These are phyloP conservation scores for Exobasidium rhododendri DNA, from an alignment of 1,284 basidiomycete genomes.

Conservation along the genomic window DNA sequence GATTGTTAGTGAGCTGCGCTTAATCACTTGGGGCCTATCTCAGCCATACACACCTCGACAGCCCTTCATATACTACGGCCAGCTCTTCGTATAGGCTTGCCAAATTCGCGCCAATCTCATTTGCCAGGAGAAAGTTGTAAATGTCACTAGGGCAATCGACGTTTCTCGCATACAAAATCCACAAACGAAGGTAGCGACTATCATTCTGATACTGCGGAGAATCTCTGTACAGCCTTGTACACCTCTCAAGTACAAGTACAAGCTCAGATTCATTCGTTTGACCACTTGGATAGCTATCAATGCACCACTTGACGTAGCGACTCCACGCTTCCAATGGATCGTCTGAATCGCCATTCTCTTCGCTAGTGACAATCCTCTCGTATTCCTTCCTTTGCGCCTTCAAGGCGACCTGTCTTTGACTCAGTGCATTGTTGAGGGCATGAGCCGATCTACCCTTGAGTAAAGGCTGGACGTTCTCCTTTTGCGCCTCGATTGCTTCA, in stretches of 20 bases:
- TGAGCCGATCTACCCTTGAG: slow-evolving; percentile 61
- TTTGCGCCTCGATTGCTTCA: slow-evolving; percentile 59
- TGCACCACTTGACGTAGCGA: slow-evolving; percentile 67
- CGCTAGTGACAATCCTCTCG: slow-evolving; percentile 28
- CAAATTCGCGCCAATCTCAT: slow-evolving; percentile 73
- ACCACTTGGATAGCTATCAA: slow-evolving; percentile 64
- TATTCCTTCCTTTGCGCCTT: slow-evolving; percentile 28
- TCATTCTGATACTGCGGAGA: slow-evolving; percentile 72
- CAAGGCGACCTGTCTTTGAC: slow-evolving; percentile 28
- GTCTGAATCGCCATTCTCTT: slow-evolving; percentile 37
- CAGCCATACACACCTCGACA: slow-evolving; percentile 60
- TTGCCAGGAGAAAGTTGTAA: slow-evolving; percentile 67
- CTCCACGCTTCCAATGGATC: slow-evolving; percentile 40
- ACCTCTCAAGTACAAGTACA: slow-evolving; percentile 71
- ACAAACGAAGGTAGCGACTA: slow-evolving; percentile 80
- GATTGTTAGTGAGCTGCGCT: slow-evolving; percentile 12
- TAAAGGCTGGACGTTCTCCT: slow-evolving; percentile 64
- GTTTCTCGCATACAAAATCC: slow-evolving; percentile 67
- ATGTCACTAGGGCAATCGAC: slow-evolving; percentile 48
- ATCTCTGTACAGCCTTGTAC: slow-evolving; percentile 72
- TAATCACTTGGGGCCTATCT: not conserved
- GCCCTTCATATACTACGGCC: slow-evolving; percentile 69
- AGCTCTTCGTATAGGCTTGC: slow-evolving; percentile 82
- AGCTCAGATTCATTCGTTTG: slow-evolving; percentile 62
- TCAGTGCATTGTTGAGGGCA: slow-evolving; percentile 57